phyloP scores from a whole-genome alignment of 305 asterid genomes.

The Fraxinus floribunda region DNA sequence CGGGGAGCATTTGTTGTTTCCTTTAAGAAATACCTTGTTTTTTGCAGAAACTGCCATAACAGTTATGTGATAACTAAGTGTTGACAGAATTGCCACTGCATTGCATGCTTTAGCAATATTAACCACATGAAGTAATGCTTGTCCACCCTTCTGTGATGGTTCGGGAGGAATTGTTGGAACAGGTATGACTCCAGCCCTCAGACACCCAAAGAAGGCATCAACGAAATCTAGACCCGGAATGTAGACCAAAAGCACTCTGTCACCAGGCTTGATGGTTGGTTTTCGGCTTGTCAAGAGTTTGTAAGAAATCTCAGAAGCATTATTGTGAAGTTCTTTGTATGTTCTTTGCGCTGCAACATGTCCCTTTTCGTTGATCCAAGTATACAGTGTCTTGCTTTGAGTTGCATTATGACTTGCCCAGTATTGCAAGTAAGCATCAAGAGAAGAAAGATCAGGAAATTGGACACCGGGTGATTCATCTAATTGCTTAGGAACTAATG shows the following conservation, averaged over 20 bases:
- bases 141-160: constrained; percentile 62
- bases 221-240: constrained; percentile 71
- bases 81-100: constrained; percentile 67
- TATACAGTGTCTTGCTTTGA: constrained; percentile 49
- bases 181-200: constrained; percentile 58
- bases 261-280: constrained; percentile 48
- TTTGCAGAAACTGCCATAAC: constrained; percentile 56
- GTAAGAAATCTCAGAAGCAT: constrained; percentile 51
- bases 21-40: constrained; percentile 36
- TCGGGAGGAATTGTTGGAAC: constrained; percentile 74
- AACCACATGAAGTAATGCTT: constrained; percentile 54
- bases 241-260: constrained; percentile 59
- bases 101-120: constrained; percentile 59
- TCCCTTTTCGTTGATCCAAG: constrained; percentile 73
- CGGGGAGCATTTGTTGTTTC: constrained; percentile 30
- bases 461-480: constrained; percentile 44
- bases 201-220: constrained; percentile 75
- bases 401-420: constrained; percentile 58
- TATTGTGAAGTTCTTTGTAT: constrained; percentile 47
- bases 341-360: constrained; percentile 47
- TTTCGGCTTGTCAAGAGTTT: constrained; percentile 38
- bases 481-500: constrained; percentile 25
- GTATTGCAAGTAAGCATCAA: constrained; percentile 53
- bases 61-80: constrained; percentile 52
- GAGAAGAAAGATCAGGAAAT: constrained; percentile 49